Base-by-base conservation (phyloP, 2,329 filamentous ascomycete genomes). In the Fusarium verticillioides region DNA sequence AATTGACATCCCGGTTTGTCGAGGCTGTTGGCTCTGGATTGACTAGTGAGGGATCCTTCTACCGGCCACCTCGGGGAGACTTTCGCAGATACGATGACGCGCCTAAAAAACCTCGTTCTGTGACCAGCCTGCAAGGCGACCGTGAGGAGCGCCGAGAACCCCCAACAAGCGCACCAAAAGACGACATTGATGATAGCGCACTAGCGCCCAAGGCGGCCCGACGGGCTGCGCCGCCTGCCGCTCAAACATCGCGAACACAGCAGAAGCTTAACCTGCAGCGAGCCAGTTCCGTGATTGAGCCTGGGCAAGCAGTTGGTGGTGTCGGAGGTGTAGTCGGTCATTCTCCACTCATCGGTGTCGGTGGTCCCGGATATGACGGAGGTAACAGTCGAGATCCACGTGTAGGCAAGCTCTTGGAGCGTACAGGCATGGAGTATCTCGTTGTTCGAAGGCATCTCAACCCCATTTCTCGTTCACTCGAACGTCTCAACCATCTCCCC, bases 261-360 rank as follows among this genome's bases (percentile, higher is more conserved):
- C 92, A 94, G 79, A 94, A 94, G 77, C 84, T 94, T 19, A 92
- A 93, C 82, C 86, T 94, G 4, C 92, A 94, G 78, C 88, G 92
- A 42, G 92, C 91, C 36, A 93, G 91, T 78, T 93, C 92, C 7
- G 89, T 88, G 72, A 91, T 94, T 53, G 92, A 94, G 74, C 90
- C 90, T 2, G 83, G 88, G 36, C 88, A 91, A 82, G 69, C 78
- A 9, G 78, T 82, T 2, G 63, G 78, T 3, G 79, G 78, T 23
- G 78, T 79, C 32, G 78, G 78, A 11, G 84, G 85, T 9, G 82
- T 83, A 4, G 81, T 83, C 12, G 84, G 84, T 18, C 81, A 83
- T 9, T 85, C 83, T 34, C 85, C 87, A 0, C 77, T 89, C 28
- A 84, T 89, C 28, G 86, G 87, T 21, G 87, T 88, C 7, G 85